Evolutionary conservation across 2,329 filamentous ascomycete genomes (phyloP).

Genomic region (Mollisiaceae sp.): DNA sequence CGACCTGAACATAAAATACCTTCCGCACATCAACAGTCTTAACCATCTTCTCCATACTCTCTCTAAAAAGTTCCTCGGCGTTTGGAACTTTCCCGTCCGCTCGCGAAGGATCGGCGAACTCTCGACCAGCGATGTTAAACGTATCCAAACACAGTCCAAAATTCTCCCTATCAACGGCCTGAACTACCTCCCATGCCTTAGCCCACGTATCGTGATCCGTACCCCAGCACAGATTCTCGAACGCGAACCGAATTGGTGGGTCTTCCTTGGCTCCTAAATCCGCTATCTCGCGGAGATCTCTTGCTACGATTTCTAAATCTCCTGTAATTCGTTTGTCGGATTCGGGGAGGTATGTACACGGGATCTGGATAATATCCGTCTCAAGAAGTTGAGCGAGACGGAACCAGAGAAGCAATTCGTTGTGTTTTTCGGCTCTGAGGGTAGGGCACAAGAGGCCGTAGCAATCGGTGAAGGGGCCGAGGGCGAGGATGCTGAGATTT

Average conservation of each 20-base stretch:
- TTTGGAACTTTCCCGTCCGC: conserved; percentile 36
- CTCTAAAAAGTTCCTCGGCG: conserved; percentile 50
- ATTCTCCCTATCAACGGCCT: conserved; percentile 68
- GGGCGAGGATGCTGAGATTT: conserved; percentile 58
- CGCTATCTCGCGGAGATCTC: conserved; percentile 67
- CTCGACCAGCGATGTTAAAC: conserved; percentile 75
- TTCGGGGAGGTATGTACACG: conserved; percentile 62
- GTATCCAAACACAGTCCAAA: conserved; percentile 80
- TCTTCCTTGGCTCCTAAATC: conserved; percentile 65
- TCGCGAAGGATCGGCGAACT: conserved; percentile 71
- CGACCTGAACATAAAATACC: conserved; percentile 78
- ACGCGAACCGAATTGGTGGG: conserved; percentile 69
- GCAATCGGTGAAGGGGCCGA: conserved; percentile 75
- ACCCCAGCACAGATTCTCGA: conserved; percentile 76
- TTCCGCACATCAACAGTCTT: conserved; percentile 36
- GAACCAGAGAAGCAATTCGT: conserved; percentile 74
- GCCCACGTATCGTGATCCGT: conserved; percentile 76
- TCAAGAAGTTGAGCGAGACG: conserved; percentile 65
- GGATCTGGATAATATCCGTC: conserved; percentile 77
- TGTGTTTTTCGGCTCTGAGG: conserved; percentile 60
- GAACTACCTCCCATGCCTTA: conserved; percentile 69
- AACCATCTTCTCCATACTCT: conserved; percentile 37
- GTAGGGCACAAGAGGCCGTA: conserved; percentile 71
- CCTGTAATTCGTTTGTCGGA: conserved; percentile 45
- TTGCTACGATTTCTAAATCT: conserved; percentile 60